Conservation (phyloP, 495 filamentous ascomycete species). For the Clavariopsis aquatica region DNA sequence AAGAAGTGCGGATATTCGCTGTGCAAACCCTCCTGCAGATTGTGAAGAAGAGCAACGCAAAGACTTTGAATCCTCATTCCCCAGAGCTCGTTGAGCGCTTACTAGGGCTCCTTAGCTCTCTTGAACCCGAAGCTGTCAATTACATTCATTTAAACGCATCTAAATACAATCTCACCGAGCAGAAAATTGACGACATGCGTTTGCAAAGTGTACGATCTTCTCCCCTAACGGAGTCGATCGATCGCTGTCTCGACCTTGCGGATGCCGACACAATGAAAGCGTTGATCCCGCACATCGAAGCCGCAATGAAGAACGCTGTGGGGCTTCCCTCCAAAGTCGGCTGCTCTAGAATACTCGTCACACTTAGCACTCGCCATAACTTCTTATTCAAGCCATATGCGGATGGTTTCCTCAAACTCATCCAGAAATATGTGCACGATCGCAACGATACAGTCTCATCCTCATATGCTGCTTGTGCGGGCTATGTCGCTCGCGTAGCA, state of each 20-base stretch:
- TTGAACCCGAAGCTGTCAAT: conserved; percentile 85
- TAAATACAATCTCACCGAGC: conserved; percentile 79
- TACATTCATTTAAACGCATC: conserved; percentile 87
- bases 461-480: conserved; percentile 80
- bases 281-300: conserved; percentile 69
- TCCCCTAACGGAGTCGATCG: conserved; percentile 93
- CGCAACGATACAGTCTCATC: conserved; percentile 86
- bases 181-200: conserved; percentile 82
- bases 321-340: conserved; percentile 93
- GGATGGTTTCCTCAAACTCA: conserved; percentile 70
- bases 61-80: conserved; percentile 73
- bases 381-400: conserved; percentile 75
- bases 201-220: conserved; percentile 75
- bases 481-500: conserved; percentile 78
- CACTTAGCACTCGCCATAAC: conserved; percentile 76
- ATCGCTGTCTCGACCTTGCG: conserved; percentile 81
- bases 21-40: conserved; percentile 78
- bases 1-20: conserved; percentile 72
- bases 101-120: conserved; percentile 74
- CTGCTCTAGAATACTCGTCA: conserved; percentile 79
- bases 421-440: conserved; percentile 79
- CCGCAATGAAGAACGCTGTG: conserved; percentile 78
- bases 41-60: conserved; percentile 76
- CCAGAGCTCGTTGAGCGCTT: conserved; percentile 78
- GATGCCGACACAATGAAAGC: conserved; percentile 73